Evolutionary conservation across 164 flowering plant genomes (phyloP).

Genomic region (Annona squamosa): DNA sequence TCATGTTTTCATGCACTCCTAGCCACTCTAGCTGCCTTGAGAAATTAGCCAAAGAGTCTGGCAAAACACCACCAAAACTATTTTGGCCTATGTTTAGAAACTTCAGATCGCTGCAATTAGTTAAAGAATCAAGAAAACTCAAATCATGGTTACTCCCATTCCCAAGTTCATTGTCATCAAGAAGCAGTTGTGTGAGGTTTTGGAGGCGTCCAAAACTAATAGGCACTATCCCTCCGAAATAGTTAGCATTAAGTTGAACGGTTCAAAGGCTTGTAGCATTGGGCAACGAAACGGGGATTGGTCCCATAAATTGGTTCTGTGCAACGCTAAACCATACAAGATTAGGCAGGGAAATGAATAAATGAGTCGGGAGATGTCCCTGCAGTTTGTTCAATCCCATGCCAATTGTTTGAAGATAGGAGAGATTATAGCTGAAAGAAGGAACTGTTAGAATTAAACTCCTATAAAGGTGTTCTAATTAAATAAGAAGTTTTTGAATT

Average conservation of each 20-base stretch:
- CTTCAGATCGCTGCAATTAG: not conserved
- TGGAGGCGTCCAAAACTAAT: not conserved
- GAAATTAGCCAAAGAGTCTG: not conserved
- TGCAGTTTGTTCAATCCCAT: slow-evolving; percentile 10
- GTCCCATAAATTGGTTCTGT: not conserved
- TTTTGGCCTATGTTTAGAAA: not conserved
- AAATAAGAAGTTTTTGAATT: too few species aligned
- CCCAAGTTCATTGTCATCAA: not conserved
- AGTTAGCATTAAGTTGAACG: not conserved
- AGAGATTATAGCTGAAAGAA: too few species aligned
- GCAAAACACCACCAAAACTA: not conserved
- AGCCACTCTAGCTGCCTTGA: not conserved
- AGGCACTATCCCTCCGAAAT: not conserved
- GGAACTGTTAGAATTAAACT: too few species aligned
- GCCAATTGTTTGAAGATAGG: too few species aligned
- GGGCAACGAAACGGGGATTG: slow-evolving; percentile 5
- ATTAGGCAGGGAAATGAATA: slow-evolving; percentile 24
- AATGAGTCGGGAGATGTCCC: slow-evolving; percentile 19
- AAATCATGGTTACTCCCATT: not conserved
- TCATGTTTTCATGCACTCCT: slow-evolving; percentile 6
- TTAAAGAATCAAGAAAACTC: not conserved
- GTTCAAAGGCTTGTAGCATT: not conserved
- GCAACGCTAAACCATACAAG: slow-evolving; percentile 1
- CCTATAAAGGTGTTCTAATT: too few species aligned
- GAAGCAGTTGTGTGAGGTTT: not conserved